Percentiles rank a stretch among this genome's conserved stretches.
Conservation (phyloP, 148 eudicot genomes). For the Cornus kousa region DNA sequence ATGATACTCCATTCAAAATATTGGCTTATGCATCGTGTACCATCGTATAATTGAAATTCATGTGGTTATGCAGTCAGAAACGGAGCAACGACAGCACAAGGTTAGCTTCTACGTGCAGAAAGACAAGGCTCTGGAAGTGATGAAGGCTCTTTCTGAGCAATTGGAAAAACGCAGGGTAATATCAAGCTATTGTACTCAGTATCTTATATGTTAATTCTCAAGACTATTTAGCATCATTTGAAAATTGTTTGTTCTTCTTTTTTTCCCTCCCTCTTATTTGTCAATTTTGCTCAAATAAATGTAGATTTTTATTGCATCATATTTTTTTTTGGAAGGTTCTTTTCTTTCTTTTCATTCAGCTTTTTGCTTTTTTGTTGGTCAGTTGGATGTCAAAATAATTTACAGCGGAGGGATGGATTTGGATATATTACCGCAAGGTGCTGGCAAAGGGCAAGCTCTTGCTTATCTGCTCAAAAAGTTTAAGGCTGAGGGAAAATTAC, state of each 20-base stretch:
- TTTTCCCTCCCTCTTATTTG: too few relatives aligned
- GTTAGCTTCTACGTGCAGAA: slow-evolving; percentile 64
- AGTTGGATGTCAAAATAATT: slow-evolving; percentile 70
- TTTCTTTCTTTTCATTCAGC: neutral
- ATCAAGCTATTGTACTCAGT: neutral
- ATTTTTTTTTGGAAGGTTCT: neutral
- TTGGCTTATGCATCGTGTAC: neutral
- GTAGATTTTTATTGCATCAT: too few relatives aligned
- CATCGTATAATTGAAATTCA: neutral
- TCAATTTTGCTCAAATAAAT: neutral
- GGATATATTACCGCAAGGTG: slow-evolving; percentile 75
- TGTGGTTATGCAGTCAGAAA: slow-evolving; percentile 45
- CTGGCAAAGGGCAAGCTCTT: slow-evolving; percentile 79
- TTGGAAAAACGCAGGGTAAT: slow-evolving; percentile 63
- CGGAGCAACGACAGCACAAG: slow-evolving; percentile 68
- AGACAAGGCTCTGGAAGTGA: slow-evolving; percentile 62
- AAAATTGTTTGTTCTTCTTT: neutral
- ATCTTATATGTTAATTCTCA: neutral
- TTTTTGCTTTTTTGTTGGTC: slow-evolving; percentile 17
- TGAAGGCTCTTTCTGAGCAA: slow-evolving; percentile 45
- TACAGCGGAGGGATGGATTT: slow-evolving; percentile 77
- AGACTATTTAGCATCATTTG: neutral
- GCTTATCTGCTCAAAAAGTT: slow-evolving; percentile 65
- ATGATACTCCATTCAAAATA: neutral
- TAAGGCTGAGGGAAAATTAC: slow-evolving; percentile 47